Percentiles rank a stretch among this genome's conserved stretches.
phyloP scores from a whole-genome alignment of 2,329 filamentous ascomycete species.

The Neurospora sp. region DNA sequence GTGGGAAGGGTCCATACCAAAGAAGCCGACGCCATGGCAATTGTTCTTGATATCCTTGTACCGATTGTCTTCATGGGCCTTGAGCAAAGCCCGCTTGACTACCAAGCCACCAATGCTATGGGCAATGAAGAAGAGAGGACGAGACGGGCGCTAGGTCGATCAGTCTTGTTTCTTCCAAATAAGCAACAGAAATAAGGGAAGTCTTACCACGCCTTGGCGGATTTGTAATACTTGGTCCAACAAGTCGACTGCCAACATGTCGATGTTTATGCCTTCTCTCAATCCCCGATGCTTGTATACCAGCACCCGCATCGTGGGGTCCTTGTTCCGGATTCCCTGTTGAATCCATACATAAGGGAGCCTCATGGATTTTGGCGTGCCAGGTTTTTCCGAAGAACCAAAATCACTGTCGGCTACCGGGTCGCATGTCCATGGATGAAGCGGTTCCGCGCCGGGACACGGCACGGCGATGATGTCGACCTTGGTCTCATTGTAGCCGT shows the following conservation, averaged over 20 bases:
- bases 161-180: background rate
- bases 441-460: slow-evolving; percentile 40
- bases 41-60: slow-evolving; percentile 39
- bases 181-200: background rate
- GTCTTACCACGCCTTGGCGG: slow-evolving; percentile 15
- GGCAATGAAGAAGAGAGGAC: slow-evolving; percentile 50
- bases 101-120: slow-evolving; percentile 53
- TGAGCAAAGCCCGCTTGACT: slow-evolving; percentile 45
- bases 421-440: slow-evolving; percentile 44
- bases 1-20: slow-evolving; percentile 31
- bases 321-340: slow-evolving; percentile 39
- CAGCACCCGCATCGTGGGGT: slow-evolving; percentile 37
- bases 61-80: slow-evolving; percentile 28
- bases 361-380: slow-evolving; percentile 4
- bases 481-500: slow-evolving; percentile 40
- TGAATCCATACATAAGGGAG: slow-evolving; percentile 32
- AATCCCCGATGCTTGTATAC: slow-evolving; percentile 40
- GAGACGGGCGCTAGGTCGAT: slow-evolving; percentile 21
- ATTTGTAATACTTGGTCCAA: slow-evolving; percentile 31
- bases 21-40: slow-evolving; percentile 52
- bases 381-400: slow-evolving; percentile 22
- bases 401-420: slow-evolving; percentile 38
- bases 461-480: slow-evolving; percentile 45
- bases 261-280: slow-evolving; percentile 31
- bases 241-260: slow-evolving; percentile 35